phyloP scores from a whole-genome alignment of 768 basidiomycete genomes.

The Rossbeevera mucosa region DNA sequence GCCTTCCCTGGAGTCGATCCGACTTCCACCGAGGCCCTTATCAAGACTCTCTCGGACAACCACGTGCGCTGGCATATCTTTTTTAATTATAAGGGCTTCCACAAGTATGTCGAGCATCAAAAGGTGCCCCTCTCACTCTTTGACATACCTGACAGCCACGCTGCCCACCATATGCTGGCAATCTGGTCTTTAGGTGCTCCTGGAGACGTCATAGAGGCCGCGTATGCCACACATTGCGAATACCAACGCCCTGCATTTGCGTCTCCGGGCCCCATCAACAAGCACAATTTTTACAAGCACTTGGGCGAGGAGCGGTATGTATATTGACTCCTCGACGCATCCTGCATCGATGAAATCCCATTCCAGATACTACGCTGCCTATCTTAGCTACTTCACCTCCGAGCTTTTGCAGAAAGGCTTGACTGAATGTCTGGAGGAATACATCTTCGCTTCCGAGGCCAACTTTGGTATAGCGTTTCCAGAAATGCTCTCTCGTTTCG shows the following conservation, averaged over 20 bases:
- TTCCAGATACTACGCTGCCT: conserved; percentile 54
- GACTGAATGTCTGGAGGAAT: conserved; percentile 46
- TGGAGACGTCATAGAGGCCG: conserved; percentile 37
- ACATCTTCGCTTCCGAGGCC: conserved; percentile 47
- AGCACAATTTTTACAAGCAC: conserved; percentile 48
- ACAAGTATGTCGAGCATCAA: conserved; percentile 23
- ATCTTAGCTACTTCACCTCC: conserved; percentile 51
- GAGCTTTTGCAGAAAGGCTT: conserved; percentile 41
- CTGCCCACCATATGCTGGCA: conserved; percentile 53
- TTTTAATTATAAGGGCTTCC: conserved; percentile 39
- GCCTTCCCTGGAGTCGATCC: conserved; percentile 33
- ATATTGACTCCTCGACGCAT: neutral
- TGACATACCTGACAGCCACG: conserved; percentile 40
- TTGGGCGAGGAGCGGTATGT: conserved; percentile 54
- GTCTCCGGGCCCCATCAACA: conserved; percentile 16
- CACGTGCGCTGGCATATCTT: conserved; percentile 52
- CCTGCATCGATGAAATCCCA: neutral
- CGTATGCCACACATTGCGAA: conserved; percentile 38
- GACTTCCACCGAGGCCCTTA: conserved; percentile 38
- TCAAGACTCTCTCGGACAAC: conserved; percentile 44
- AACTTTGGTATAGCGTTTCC: conserved; percentile 34
- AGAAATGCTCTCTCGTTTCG: conserved; percentile 52
- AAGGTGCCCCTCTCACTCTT: conserved; percentile 5
- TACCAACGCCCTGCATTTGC: conserved; percentile 36
- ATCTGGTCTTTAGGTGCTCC: conserved; percentile 59